Conservation (phyloP, 345 rosid genomes). For the Turritis glabra region DNA sequence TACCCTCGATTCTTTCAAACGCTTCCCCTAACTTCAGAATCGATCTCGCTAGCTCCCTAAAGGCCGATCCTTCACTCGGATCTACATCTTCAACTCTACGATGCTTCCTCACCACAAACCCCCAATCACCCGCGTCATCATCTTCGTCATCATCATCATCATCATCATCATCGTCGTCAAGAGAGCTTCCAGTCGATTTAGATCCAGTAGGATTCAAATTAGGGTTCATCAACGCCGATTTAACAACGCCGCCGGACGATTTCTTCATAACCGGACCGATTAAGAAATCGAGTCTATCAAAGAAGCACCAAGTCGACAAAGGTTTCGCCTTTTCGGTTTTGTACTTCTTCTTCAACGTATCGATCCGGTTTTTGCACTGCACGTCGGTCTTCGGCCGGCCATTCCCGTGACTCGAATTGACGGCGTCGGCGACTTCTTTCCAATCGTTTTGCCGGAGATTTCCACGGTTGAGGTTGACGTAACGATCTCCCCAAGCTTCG, state of each 20-base stretch:
- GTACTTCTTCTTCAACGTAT: constrained; percentile 69
- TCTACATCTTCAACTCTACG: constrained; percentile 45
- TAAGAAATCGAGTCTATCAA: constrained; percentile 48
- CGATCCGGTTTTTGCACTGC: constrained; percentile 78
- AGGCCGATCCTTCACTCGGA: constrained; percentile 45
- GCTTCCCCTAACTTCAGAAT: constrained; percentile 68
- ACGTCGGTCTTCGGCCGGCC: constrained; percentile 60
- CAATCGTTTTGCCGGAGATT: constrained; percentile 84
- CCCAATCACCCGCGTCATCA: constrained; percentile 48
- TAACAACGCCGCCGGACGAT: constrained; percentile 15
- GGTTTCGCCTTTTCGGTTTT: constrained; percentile 53
- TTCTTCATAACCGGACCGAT: constrained; percentile 51
- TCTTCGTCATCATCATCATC: constrained; percentile 53
- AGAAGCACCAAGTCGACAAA: constrained; percentile 54
- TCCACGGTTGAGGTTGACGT: constrained; percentile 69
- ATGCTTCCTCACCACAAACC: constrained; percentile 46
- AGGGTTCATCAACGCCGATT: constrained; percentile 38
- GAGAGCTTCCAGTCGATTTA: constrained; percentile 49
- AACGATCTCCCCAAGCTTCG: constrained; percentile 88
- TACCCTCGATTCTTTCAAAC: constrained; percentile 65
- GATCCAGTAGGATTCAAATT: constrained; percentile 24
- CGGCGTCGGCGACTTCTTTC: constrained; percentile 78
- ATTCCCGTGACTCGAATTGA: constrained; percentile 51
- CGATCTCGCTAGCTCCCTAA: constrained; percentile 59
- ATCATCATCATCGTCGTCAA: constrained; percentile 41